Evolutionary conservation across 2,329 filamentous ascomycete genomes (phyloP).

Genomic region (Myriosclerotinia duriaeana): DNA sequence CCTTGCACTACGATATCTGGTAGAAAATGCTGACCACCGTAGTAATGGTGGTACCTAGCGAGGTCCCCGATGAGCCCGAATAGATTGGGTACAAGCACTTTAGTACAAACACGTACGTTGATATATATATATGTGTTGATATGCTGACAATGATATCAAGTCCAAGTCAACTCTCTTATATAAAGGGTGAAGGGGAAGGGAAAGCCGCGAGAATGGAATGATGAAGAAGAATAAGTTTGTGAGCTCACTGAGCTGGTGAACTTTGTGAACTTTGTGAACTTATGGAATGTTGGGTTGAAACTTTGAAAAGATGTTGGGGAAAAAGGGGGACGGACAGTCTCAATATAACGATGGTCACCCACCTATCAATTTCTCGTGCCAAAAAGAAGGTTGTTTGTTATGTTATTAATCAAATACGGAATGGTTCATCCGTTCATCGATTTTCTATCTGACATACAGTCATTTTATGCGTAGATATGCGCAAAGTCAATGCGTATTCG

Average conservation of each 20-base stretch:
- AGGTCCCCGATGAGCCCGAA: conserved; percentile 23
- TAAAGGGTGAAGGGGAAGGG: background rate
- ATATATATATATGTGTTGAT: conserved; percentile 4
- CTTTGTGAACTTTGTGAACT: no score
- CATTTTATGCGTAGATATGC: conserved; percentile 19
- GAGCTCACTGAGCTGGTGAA: no score
- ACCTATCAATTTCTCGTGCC: background rate
- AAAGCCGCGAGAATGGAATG: conserved; percentile 1
- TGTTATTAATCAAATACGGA: conserved; percentile 13
- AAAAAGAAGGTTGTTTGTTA: background rate
- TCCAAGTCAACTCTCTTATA: conserved; percentile 10
- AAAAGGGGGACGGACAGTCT: conserved; percentile 1
- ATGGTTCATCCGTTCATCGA: conserved; percentile 19
- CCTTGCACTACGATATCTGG: conserved; percentile 18
- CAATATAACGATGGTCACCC: conserved; percentile 22
- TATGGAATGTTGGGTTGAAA: no score
- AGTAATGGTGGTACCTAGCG: conserved; percentile 21
- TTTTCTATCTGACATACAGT: conserved; percentile 25
- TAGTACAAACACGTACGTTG: background rate
- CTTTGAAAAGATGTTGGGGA: conserved; percentile 10
- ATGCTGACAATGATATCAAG: conserved; percentile 8
- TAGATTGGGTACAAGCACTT: conserved; percentile 14
- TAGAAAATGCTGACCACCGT: conserved; percentile 18
- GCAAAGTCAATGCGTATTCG: conserved; percentile 9
- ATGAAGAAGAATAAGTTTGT: background rate